phyloP scores from a whole-genome alignment of 2,329 filamentous ascomycete species.

The Monosporascus sp. region DNA sequence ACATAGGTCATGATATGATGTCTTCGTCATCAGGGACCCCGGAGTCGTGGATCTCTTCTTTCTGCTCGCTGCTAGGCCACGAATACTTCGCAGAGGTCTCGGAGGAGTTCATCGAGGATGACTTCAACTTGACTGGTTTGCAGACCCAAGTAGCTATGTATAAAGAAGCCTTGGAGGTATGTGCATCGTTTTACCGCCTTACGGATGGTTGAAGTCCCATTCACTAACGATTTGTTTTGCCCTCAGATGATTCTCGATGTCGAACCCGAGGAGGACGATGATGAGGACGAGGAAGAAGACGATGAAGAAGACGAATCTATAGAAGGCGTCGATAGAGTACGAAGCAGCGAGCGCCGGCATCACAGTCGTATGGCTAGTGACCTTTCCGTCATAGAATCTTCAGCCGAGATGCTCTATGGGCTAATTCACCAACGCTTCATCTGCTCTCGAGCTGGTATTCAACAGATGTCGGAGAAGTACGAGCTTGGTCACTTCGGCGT shows the following conservation, averaged over 20 bases:
- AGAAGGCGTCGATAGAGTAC: slow-evolving; percentile 53
- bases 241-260: slow-evolving; percentile 91
- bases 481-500: slow-evolving; percentile 93
- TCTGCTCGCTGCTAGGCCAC: slow-evolving; percentile 90
- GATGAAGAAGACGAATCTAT: slow-evolving; percentile 66
- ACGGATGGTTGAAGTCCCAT: not conserved
- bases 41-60: slow-evolving; percentile 97
- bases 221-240: slow-evolving; percentile 8
- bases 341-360: slow-evolving; percentile 64
- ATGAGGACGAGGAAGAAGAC: slow-evolving; percentile 72
- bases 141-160: slow-evolving; percentile 97
- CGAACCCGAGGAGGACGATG: slow-evolving; percentile 90
- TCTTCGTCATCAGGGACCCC: slow-evolving; percentile 56
- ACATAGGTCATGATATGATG: slow-evolving; percentile 33
- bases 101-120: slow-evolving; percentile 99
- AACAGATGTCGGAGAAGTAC: slow-evolving; percentile 99
- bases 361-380: slow-evolving; percentile 84
- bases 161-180: slow-evolving; percentile 91
- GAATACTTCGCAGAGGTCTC: slow-evolving; percentile 99
- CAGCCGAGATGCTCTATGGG: slow-evolving; percentile 96
- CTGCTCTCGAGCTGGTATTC: slow-evolving; percentile 90
- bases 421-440: slow-evolving; percentile 98
- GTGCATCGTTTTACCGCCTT: slow-evolving; percentile 12
- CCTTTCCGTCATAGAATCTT: slow-evolving; percentile 91
- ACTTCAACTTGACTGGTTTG: slow-evolving; percentile 96